Conservation (phyloP, 2,329 filamentous ascomycete species). For the Sodiomyces alkalinus region DNA sequence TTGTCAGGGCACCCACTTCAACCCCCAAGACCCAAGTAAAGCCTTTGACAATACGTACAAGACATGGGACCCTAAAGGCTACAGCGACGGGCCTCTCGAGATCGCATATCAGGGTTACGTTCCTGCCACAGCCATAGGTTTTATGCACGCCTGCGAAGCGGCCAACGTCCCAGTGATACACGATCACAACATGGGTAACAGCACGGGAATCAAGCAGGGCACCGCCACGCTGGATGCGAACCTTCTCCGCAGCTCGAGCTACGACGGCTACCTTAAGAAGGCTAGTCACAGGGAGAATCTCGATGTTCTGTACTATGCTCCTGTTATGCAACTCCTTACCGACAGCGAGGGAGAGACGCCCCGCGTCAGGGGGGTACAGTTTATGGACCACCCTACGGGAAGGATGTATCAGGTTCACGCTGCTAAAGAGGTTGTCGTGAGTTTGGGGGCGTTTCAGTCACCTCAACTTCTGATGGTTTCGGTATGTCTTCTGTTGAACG, state of each 20-base stretch:
- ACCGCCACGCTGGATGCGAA: conserved; percentile 11
- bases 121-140: conserved; percentile 13
- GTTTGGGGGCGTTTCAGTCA: conserved; percentile 7
- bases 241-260: conserved; percentile 12
- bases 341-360: conserved; percentile 8
- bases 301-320: conserved; percentile 12
- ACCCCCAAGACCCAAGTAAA: conserved; percentile 8
- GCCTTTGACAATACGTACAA: conserved; percentile 13
- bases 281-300: conserved; percentile 9
- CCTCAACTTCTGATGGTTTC: conserved; percentile 9
- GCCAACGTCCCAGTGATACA: conserved; percentile 10
- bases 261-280: conserved; percentile 11
- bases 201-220: conserved; percentile 14
- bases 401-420: conserved; percentile 7
- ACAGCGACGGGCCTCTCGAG: conserved; percentile 12
- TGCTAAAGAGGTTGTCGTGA: conserved; percentile 7
- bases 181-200: conserved; percentile 13
- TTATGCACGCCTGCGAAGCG: conserved; percentile 11
- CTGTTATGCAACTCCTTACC: conserved; percentile 9
- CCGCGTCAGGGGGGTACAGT: conserved; percentile 10
- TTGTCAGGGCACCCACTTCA: conserved; percentile 12
- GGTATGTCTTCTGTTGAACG: background rate
- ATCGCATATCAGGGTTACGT: conserved; percentile 14
- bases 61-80: conserved; percentile 12
- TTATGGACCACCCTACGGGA: conserved; percentile 12